Conservation (phyloP, 1,139 yeast species). For the Yamadazyma pseudoaaseri region DNA sequence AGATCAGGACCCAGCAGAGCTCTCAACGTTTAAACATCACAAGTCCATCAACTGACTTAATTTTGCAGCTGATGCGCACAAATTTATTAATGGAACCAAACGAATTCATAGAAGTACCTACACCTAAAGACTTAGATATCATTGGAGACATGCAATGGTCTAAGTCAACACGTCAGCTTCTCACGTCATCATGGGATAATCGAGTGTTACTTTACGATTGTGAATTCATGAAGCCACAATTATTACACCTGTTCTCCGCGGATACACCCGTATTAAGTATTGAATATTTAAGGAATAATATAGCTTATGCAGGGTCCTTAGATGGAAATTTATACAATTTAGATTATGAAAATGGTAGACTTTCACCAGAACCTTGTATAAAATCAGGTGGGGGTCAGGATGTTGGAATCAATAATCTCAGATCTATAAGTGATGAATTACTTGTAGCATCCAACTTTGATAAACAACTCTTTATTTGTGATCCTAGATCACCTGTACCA, state of each 20-base stretch:
- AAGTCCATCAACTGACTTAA: too few relatives aligned
- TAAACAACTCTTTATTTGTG: constrained; percentile 13
- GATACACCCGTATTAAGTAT: constrained; percentile 21
- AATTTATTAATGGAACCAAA: not conserved
- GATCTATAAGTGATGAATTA: constrained; percentile 15
- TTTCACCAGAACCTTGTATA: constrained; percentile 16
- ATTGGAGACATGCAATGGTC: constrained; percentile 34
- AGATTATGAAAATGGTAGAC: constrained; percentile 41
- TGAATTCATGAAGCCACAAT: constrained; percentile 9
- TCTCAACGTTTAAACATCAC: constrained; percentile 13
- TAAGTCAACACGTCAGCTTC: constrained; percentile 23
- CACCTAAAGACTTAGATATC: constrained; percentile 25
- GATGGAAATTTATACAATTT: constrained; percentile 42
- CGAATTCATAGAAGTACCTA: constrained; percentile 7
- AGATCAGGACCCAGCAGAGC: constrained; percentile 48
- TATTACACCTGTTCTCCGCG: constrained; percentile 15
- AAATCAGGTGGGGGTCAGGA: constrained; percentile 10
- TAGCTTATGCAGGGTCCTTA: constrained; percentile 33
- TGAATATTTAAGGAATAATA: constrained; percentile 12
- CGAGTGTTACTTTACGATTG: constrained; percentile 36
- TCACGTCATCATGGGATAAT: constrained; percentile 45
- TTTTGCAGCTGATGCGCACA: not conserved
- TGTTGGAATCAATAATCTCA: constrained; percentile 31
- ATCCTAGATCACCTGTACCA: constrained; percentile 14
- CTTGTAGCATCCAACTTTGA: constrained; percentile 12